Conservation (phyloP, 1,139 yeast species). For the Magnusiomyces magnusii region DNA sequence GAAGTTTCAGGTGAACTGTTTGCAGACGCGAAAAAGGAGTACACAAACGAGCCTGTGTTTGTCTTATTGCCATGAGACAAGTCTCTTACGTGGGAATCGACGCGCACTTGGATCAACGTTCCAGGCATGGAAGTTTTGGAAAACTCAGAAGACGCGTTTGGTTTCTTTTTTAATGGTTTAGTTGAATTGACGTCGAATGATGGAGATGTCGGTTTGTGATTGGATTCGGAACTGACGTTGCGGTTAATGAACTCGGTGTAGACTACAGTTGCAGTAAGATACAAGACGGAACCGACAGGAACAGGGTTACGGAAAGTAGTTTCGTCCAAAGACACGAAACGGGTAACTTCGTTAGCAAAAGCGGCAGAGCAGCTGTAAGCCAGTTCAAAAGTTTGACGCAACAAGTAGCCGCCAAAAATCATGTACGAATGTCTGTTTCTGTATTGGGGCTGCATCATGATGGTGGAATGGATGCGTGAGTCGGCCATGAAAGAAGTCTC, state of each 20-base stretch:
- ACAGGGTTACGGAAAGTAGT: slow-evolving; percentile 91
- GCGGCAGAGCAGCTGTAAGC: slow-evolving; percentile 92
- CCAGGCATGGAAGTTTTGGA: slow-evolving; percentile 52
- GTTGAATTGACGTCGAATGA: not conserved
- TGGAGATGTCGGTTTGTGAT: slow-evolving; percentile 11
- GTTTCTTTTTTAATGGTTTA: not conserved
- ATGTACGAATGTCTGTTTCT: slow-evolving; percentile 89
- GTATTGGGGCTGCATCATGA: slow-evolving; percentile 94
- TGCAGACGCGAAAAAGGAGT: slow-evolving; percentile 74
- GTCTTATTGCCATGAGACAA: slow-evolving; percentile 53
- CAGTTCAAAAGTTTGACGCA: slow-evolving; percentile 86
- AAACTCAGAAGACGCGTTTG: slow-evolving; percentile 10
- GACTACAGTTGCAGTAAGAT: slow-evolving; percentile 72
- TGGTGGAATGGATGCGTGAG: slow-evolving; percentile 61
- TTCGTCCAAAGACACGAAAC: slow-evolving; percentile 83
- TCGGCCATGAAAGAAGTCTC: slow-evolving; percentile 48
- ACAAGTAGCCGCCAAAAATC: slow-evolving; percentile 89
- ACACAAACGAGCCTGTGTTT: slow-evolving; percentile 81
- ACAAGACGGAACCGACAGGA: slow-evolving; percentile 85
- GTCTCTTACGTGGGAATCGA: slow-evolving; percentile 67
- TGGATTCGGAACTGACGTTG: slow-evolving; percentile 14
- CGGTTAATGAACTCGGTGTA: slow-evolving; percentile 46
- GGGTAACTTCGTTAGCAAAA: slow-evolving; percentile 71
- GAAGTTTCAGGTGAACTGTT: slow-evolving; percentile 34
- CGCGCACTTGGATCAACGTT: slow-evolving; percentile 80